Evolutionary conservation across 805 yeast genomes (phyloP), one percentile per base, ranked within the genome.

Genomic region (Candida piceae): DNA sequence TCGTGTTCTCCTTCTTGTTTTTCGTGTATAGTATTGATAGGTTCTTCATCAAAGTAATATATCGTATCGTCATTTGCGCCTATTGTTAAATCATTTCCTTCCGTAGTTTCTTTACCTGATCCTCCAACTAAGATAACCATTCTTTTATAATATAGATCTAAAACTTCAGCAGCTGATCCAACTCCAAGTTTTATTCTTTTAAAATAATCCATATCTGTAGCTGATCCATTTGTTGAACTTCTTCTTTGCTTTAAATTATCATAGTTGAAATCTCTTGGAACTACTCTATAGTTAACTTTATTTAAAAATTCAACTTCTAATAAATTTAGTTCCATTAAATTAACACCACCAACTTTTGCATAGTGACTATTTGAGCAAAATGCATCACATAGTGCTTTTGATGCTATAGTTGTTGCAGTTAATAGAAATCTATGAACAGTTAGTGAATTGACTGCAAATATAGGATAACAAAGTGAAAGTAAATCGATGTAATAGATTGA

Each of bases 281-380:
- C 71, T 11, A 84, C 78, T 43, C 84, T 68, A 76, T 93, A 90
- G 41, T 79, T 76, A 8, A 90, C 90, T 43, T 88, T 69, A 33
- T 74, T 73, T 31, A 90, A 69, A 52, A 93, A 88, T 59, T 93
- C 97, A 36, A 84, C 78, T 56, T 90, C 98, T 32, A 90, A 67
- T 38, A 90, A 70, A 58, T 93, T 93, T 47, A 89, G 66, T 55
- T 88, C 97, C 41, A 78, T 72, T 32, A 82, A 64, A 29, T 86
- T 86, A 4, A 88, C 83, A 42, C 98, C 97, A 3, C 98, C 98
- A 15, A 93, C 97, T 56, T 84, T 84, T 10, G 97, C 95, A 53
- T 93, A 90, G 59, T 93, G 96, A 31, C 81, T 74, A 60, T 89
- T 90, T 12, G 96, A 87, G 62, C 93, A 89, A 60, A 93, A 90